These are phyloP conservation scores for Circinella minor DNA, from an alignment of 371 early-diverging fungal species.

Conservation along the genomic window DNA sequence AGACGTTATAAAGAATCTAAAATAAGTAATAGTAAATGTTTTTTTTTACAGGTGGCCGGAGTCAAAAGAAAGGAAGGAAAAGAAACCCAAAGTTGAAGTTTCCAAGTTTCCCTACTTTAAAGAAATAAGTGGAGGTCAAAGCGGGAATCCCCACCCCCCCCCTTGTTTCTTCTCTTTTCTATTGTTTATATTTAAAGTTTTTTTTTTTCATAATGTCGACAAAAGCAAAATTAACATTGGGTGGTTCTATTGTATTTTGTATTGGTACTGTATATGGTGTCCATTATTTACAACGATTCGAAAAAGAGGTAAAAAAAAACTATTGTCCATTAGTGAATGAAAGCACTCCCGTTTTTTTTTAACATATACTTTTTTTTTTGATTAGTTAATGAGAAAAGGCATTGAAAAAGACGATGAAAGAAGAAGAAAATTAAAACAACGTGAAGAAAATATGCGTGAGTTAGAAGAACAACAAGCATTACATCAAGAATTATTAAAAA, in stretches of 20 bases:
- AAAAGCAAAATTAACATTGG: slow-evolving; percentile 51
- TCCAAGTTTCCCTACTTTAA: too few relatives aligned
- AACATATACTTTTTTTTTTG: not conserved
- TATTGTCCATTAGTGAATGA: too few relatives aligned
- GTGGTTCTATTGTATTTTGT: slow-evolving; percentile 48
- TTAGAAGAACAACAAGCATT: slow-evolving; percentile 50
- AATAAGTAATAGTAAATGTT: not conserved
- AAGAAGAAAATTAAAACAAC: slow-evolving; percentile 42
- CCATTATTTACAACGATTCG: slow-evolving; percentile 52
- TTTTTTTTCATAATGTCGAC: slow-evolving; percentile 41
- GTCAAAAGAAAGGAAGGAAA: too few relatives aligned
- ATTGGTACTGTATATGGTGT: slow-evolving; percentile 52
- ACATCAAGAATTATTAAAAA: slow-evolving; percentile 48
- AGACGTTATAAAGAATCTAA: not conserved
- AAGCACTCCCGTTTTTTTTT: too few relatives aligned
- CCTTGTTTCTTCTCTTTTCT: not conserved
- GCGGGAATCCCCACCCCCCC: too few relatives aligned
- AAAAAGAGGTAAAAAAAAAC: slow-evolving; percentile 42
- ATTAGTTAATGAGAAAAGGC: slow-evolving; percentile 39
- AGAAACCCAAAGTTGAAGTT: too few relatives aligned
- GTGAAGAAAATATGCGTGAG: slow-evolving; percentile 46
- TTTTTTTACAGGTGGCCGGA: not conserved
- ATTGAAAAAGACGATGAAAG: slow-evolving; percentile 44
- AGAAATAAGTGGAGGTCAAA: too few relatives aligned
- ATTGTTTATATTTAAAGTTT: not conserved